These are phyloP conservation scores for Wallacemonas collosoma DNA, from an alignment of 208 protist species.

Conservation along the genomic window DNA sequence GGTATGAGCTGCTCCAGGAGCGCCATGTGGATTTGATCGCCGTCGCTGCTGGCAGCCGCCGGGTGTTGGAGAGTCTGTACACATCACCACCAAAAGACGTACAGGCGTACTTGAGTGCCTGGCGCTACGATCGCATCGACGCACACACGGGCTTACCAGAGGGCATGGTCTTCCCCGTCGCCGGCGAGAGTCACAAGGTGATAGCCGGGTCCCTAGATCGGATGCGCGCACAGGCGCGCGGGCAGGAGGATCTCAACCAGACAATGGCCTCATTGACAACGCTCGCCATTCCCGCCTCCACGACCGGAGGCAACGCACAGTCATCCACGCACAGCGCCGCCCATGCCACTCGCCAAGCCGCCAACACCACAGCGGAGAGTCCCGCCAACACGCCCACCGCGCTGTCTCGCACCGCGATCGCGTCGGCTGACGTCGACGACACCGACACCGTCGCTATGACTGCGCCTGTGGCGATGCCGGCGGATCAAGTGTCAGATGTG, in stretches of 20 bases:
- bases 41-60: slow-evolving; percentile 60
- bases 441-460: no score
- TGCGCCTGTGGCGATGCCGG: no score
- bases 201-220: neutral
- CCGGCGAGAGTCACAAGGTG: neutral
- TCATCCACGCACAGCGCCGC: neutral
- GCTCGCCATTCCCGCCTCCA: neutral
- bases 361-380: no score
- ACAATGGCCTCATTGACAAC: slow-evolving; percentile 10
- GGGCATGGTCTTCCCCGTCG: slow-evolving; percentile 27
- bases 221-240: neutral
- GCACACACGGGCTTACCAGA: slow-evolving; percentile 65
- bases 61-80: slow-evolving; percentile 44
- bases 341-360: no score
- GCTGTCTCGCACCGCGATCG: neutral
- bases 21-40: slow-evolving; percentile 64
- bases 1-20: slow-evolving; percentile 57
- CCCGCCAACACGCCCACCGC: neutral
- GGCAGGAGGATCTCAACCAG: slow-evolving; percentile 8
- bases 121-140: slow-evolving; percentile 82
- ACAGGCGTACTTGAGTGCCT: slow-evolving; percentile 34
- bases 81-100: slow-evolving; percentile 7
- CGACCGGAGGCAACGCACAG: neutral
- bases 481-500: no score
- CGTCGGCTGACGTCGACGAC: neutral